phyloP scores from a whole-genome alignment of 2,329 filamentous ascomycete species.

The Fusarium buxicola region DNA sequence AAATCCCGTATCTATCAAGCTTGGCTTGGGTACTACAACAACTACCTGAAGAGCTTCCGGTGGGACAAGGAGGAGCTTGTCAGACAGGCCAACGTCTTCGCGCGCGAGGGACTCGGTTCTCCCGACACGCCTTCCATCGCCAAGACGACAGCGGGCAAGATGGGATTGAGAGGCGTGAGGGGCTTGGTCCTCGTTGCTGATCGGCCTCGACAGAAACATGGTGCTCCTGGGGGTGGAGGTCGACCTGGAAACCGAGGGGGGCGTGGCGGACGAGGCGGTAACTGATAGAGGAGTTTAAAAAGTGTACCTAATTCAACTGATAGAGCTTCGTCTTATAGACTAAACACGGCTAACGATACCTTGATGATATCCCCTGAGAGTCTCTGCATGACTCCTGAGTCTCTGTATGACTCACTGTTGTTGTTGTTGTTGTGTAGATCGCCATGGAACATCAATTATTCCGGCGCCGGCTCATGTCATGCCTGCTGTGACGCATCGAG shows the following conservation, averaged over 20 bases:
- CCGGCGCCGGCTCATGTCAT: no score
- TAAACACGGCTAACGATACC: background rate
- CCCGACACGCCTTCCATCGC: conserved; percentile 60
- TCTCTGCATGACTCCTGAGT: no score
- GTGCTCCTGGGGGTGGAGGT: conserved; percentile 11
- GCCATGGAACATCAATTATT: no score
- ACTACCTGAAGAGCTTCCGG: conserved; percentile 57
- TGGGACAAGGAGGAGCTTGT: conserved; percentile 61
- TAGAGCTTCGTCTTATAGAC: conserved; percentile 9
- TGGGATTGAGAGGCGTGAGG: conserved; percentile 65
- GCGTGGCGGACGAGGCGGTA: conserved; percentile 24
- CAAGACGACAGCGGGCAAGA: conserved; percentile 64
- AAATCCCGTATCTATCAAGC: conserved; percentile 65
- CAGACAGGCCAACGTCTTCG: conserved; percentile 62
- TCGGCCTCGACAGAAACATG: conserved; percentile 49
- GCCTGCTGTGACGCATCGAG: no score
- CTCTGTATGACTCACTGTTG: no score
- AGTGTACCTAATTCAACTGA: background rate
- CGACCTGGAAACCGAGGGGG: conserved; percentile 7
- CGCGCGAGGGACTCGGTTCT: conserved; percentile 59
- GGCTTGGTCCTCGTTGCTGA: conserved; percentile 62
- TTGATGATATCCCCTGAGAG: no score
- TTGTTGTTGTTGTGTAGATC: no score
- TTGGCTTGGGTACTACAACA: conserved; percentile 69
- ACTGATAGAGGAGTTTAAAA: background rate